Conservation (phyloP, 805 yeast species). For the Saturnispora diversa region DNA sequence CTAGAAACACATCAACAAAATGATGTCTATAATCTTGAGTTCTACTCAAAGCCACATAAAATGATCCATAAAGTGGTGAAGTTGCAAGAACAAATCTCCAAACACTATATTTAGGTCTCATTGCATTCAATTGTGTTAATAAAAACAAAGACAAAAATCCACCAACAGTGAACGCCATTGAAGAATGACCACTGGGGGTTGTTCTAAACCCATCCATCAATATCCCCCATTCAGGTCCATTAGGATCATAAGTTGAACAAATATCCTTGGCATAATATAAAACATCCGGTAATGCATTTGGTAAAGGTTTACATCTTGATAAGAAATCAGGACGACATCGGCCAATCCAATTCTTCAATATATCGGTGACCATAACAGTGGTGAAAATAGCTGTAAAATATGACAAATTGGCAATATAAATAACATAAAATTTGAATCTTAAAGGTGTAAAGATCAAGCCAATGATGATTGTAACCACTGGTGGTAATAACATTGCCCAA, state of each 20-base stretch:
- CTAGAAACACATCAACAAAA: constrained; percentile 73
- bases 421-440: constrained; percentile 47
- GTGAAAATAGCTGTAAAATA: constrained; percentile 50
- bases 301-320: constrained; percentile 69
- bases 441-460: constrained; percentile 33
- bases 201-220: constrained; percentile 70
- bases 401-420: constrained; percentile 62
- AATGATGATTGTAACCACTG: constrained; percentile 24
- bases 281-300: constrained; percentile 46
- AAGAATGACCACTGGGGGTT: constrained; percentile 77
- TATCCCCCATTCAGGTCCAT: constrained; percentile 14
- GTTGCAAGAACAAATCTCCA: constrained; percentile 52
- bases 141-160: constrained; percentile 60
- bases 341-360: constrained; percentile 77
- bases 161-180: constrained; percentile 60
- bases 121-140: constrained; percentile 48
- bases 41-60: constrained; percentile 72
- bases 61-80: constrained; percentile 60
- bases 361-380: constrained; percentile 59
- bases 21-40: constrained; percentile 94
- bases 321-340: constrained; percentile 89
- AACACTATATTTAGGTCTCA: constrained; percentile 39
- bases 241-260: constrained; percentile 46
- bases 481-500: constrained; percentile 48
- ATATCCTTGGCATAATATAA: constrained; percentile 56